Evolutionary conservation across 1,284 basidiomycete species (phyloP).

Genomic region (Erythrobasidium hasegawianum): DNA sequence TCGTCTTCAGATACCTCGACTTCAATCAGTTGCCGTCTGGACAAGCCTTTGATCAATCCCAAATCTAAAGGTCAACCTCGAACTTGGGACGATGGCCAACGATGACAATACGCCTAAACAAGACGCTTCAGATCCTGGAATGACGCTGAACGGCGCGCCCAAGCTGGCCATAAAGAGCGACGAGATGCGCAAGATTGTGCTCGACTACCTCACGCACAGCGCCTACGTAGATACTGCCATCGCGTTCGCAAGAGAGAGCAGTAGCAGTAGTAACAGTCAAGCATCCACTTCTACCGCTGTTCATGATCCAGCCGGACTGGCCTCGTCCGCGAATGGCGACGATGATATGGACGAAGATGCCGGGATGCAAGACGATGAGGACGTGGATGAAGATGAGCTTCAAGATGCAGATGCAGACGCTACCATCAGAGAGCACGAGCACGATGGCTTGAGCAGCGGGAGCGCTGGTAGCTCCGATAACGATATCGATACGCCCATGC

Average conservation of each 20-base stretch:
- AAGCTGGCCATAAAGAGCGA: constrained; percentile 10
- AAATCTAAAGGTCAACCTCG: no score
- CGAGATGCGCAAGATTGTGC: constrained; percentile 27
- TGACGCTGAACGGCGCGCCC: constrained; percentile 8
- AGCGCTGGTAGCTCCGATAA: neutral
- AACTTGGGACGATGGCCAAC: no score
- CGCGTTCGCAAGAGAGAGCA: constrained; percentile 21
- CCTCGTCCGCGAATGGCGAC: constrained; percentile 1
- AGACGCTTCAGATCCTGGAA: no score
- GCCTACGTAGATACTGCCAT: constrained; percentile 24
- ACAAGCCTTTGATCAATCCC: no score
- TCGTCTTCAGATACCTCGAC: no score
- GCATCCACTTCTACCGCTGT: neutral
- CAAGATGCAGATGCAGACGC: constrained; percentile 12
- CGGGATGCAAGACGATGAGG: neutral
- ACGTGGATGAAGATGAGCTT: constrained; percentile 13
- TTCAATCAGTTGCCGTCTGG: no score
- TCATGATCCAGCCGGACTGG: neutral
- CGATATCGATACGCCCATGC: constrained; percentile 6
- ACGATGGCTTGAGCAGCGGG: neutral
- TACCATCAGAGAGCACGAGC: neutral
- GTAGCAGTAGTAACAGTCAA: neutral
- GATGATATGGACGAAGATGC: constrained; percentile 5
- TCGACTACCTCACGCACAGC: constrained; percentile 32
- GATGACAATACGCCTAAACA: no score